A percentile compares a stretch with the other conserved stretches of the same genome.
These are phyloP conservation scores for Annona cherimola DNA, from an alignment of 164 flowering plant genomes.

Conservation along the genomic window DNA sequence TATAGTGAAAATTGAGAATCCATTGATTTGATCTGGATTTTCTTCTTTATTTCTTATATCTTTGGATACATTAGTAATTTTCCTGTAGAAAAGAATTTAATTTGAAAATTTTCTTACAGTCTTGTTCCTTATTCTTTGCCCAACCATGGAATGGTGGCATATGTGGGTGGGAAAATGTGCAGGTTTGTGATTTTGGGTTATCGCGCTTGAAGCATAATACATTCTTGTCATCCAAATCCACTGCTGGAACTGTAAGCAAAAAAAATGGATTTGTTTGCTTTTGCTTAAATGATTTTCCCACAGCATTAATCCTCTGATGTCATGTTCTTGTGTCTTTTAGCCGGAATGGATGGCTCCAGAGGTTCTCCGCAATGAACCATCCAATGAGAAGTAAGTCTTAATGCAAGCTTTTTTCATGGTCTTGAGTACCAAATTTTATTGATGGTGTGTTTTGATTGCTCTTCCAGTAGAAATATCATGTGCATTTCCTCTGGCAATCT, in stretches of 20 bases:
- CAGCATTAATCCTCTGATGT: constrained; percentile 7
- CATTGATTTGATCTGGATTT: too few relatives aligned
- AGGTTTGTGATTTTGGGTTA: constrained; percentile 98
- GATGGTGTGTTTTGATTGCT: background rate
- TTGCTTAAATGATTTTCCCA: background rate
- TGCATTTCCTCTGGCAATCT: background rate
- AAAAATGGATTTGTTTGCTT: background rate
- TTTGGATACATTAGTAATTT: too few relatives aligned
- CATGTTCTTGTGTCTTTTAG: constrained; percentile 29
- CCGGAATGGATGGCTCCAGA: constrained; percentile 99
- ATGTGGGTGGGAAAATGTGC: constrained; percentile 14
- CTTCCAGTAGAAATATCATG: background rate
- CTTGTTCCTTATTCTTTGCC: background rate
- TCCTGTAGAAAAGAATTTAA: too few relatives aligned
- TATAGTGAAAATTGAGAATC: too few relatives aligned
- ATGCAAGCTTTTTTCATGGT: background rate
- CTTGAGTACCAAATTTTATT: background rate
- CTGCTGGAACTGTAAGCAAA: constrained; percentile 92
- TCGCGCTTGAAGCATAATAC: constrained; percentile 92
- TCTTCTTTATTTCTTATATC: too few relatives aligned
- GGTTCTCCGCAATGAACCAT: constrained; percentile 92
- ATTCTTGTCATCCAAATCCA: constrained; percentile 81
- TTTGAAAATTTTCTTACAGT: background rate
- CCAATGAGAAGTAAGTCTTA: constrained; percentile 88
- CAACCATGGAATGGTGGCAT: background rate